phyloP scores from a whole-genome alignment of 1,139 yeast species.

The Yamadazyma mexicana region DNA sequence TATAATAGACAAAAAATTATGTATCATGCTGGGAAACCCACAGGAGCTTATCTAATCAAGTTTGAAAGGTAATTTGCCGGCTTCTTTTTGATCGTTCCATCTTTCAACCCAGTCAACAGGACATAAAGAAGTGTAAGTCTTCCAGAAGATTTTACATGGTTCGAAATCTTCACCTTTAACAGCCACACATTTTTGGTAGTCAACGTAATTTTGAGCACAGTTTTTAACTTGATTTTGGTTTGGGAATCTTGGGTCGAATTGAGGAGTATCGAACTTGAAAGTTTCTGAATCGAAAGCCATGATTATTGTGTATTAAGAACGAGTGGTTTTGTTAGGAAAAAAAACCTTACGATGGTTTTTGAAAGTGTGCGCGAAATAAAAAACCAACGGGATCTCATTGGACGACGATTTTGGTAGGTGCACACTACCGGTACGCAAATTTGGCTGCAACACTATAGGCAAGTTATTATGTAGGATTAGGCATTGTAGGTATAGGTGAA shows the following conservation, averaged over 20 bases:
- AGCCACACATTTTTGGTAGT: slow-evolving; percentile 94
- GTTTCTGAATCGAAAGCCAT: slow-evolving; percentile 50
- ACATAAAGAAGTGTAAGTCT: slow-evolving; percentile 87
- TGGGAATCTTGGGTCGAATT: slow-evolving; percentile 93
- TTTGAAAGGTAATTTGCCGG: slow-evolving; percentile 50
- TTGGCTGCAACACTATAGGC: no score
- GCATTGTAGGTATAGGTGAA: no score
- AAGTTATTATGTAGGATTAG: neutral
- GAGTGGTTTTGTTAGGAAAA: slow-evolving; percentile 3
- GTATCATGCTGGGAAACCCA: neutral
- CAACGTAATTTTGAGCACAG: slow-evolving; percentile 97
- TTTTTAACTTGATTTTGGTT: slow-evolving; percentile 96
- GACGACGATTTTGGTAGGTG: slow-evolving; percentile 3
- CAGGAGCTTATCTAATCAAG: slow-evolving; percentile 23
- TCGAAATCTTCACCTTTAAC: slow-evolving; percentile 98
- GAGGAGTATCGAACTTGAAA: slow-evolving; percentile 73
- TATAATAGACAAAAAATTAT: neutral
- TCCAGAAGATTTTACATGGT: slow-evolving; percentile 94
- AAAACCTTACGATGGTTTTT: slow-evolving; percentile 11
- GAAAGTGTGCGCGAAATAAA: slow-evolving; percentile 2
- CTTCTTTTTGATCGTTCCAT: slow-evolving; percentile 94
- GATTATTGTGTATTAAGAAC: neutral
- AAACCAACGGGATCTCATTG: slow-evolving; percentile 10
- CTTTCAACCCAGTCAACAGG: slow-evolving; percentile 90
- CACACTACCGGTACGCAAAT: slow-evolving; percentile 4